Percentiles rank a stretch among this genome's conserved stretches.
Conservation (phyloP, 1,284 basidiomycete genomes). For the Amylostereum areolatum region DNA sequence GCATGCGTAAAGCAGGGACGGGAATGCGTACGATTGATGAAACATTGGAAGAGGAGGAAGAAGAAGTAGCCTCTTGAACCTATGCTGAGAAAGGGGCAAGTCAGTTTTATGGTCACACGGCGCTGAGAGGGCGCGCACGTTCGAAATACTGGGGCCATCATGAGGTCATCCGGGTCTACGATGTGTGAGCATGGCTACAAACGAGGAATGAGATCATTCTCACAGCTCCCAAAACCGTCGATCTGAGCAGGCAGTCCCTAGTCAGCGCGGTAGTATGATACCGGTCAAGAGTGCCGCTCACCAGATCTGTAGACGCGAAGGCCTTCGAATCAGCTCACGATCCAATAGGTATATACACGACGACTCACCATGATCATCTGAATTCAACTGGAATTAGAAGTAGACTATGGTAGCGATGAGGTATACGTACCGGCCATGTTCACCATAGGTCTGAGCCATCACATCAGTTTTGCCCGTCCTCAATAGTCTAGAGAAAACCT, state of each 20-base stretch:
- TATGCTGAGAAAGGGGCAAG: slow-evolving; percentile 38
- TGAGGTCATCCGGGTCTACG: slow-evolving; percentile 77
- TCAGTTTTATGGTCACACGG: not conserved
- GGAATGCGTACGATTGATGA: slow-evolving; percentile 60
- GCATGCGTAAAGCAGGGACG: not conserved
- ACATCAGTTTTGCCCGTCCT: slow-evolving; percentile 57
- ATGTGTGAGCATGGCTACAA: slow-evolving; percentile 6
- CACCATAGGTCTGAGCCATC: slow-evolving; percentile 27
- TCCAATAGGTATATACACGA: too few relatives aligned
- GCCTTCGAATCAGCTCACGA: too few relatives aligned
- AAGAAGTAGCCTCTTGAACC: slow-evolving; percentile 86
- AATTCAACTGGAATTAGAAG: not conserved
- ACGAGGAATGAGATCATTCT: slow-evolving; percentile 20
- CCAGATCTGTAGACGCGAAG: slow-evolving; percentile 30
- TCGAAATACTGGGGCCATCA: slow-evolving; percentile 72
- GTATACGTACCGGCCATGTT: slow-evolving; percentile 33
- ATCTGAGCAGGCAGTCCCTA: slow-evolving; percentile 42
- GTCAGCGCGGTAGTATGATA: not conserved
- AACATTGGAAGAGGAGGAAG: slow-evolving; percentile 90
- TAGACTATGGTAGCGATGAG: not conserved
- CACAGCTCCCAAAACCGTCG: slow-evolving; percentile 90
- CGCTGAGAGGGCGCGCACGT: slow-evolving; percentile 35
- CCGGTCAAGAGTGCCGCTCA: slow-evolving; percentile 19
- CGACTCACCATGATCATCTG: slow-evolving; percentile 71
- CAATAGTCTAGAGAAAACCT: slow-evolving; percentile 19